These are phyloP conservation scores for Lecanoromycetidae sp. DNA, from an alignment of 2,329 filamentous ascomycete species.

Conservation along the genomic window DNA sequence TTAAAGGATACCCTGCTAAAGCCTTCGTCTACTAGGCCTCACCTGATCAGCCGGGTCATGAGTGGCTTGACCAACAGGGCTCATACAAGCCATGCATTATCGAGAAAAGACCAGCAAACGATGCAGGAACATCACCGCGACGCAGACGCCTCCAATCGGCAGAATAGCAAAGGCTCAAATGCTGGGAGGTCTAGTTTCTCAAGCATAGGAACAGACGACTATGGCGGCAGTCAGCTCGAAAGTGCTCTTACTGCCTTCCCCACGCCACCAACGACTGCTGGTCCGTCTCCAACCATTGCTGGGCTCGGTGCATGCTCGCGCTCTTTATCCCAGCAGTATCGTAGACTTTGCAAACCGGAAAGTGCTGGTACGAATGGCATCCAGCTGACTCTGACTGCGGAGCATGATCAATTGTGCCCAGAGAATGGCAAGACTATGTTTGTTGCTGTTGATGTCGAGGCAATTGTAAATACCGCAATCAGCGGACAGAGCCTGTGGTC, in stretches of 20 bases:
- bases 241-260: constrained; percentile 12
- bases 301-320: too few species aligned
- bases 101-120: not conserved
- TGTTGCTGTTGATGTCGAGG: constrained; percentile 28
- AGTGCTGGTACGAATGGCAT: constrained; percentile 11
- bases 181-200: constrained; percentile 1
- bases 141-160: not conserved
- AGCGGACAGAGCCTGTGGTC: constrained; percentile 1
- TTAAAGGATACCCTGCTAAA: not conserved
- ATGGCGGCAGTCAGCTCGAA: not conserved
- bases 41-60: constrained; percentile 13
- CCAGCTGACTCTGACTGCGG: constrained; percentile 24
- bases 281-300: too few species aligned
- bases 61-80: constrained; percentile 1
- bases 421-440: constrained; percentile 24
- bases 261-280: constrained; percentile 11
- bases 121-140: not conserved
- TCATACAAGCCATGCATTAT: not conserved
- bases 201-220: not conserved
- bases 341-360: constrained; percentile 7
- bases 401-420: constrained; percentile 22
- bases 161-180: not conserved
- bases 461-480: constrained; percentile 13
- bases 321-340: not conserved
- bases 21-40: constrained; percentile 7